These are phyloP conservation scores for Wickerhamomyces chambardii DNA, from an alignment of 805 yeast species.

Conservation along the genomic window DNA sequence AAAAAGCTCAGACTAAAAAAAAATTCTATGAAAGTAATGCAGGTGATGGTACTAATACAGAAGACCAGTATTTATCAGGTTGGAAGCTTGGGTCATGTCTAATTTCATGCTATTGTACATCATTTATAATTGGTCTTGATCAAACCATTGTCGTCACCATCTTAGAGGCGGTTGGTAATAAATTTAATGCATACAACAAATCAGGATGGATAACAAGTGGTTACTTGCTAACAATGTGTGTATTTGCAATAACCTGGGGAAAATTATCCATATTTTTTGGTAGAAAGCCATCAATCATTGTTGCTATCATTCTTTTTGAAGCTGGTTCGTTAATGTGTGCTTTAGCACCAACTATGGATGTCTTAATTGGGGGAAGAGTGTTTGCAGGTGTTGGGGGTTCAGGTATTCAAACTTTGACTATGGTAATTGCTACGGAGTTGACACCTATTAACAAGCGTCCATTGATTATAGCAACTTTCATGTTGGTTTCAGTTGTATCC, in stretches of 20 bases:
- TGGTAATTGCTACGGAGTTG: slow-evolving; percentile 46
- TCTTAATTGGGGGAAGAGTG: slow-evolving; percentile 64
- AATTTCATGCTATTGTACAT: slow-evolving; percentile 14
- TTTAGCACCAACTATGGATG: slow-evolving; percentile 40
- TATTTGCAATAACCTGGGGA: slow-evolving; percentile 49
- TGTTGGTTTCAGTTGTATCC: slow-evolving; percentile 34
- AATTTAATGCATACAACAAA: slow-evolving; percentile 39
- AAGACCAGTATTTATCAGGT: slow-evolving; percentile 12
- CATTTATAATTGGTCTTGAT: slow-evolving; percentile 38
- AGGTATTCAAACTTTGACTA: slow-evolving; percentile 48
- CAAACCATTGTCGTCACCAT: slow-evolving; percentile 50
- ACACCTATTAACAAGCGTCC: slow-evolving; percentile 25
- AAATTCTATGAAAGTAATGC: slow-evolving; percentile 14
- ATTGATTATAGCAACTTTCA: slow-evolving; percentile 13
- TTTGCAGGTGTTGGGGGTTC: slow-evolving; percentile 69
- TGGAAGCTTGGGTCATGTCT: slow-evolving; percentile 1
- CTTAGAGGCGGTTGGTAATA: slow-evolving; percentile 36
- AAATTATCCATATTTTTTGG: slow-evolving; percentile 48
- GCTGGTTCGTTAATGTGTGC: slow-evolving; percentile 57
- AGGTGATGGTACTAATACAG: slow-evolving; percentile 14
- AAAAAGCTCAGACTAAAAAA: no score
- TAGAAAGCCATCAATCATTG: slow-evolving; percentile 38
- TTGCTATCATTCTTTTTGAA: slow-evolving; percentile 45
- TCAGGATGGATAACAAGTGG: slow-evolving; percentile 55
- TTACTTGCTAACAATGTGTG: slow-evolving; percentile 43